phyloP scores from a whole-genome alignment of 805 yeast species.

The Gaillardinia entomophila region DNA sequence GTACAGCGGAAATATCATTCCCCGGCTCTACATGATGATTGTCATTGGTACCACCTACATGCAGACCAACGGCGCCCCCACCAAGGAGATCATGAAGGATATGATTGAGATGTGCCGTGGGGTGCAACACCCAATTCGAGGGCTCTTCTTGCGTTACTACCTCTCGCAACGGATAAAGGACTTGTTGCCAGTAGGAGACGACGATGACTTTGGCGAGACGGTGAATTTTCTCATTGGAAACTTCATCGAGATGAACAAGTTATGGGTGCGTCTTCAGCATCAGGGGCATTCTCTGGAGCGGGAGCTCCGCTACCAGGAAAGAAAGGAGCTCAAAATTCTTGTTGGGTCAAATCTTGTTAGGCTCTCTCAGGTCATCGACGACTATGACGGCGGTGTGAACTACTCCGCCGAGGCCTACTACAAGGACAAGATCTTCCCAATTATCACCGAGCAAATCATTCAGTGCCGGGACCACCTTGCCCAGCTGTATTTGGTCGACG shows the following conservation, averaged over 20 bases:
- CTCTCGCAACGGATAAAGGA: conserved; percentile 78
- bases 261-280: conserved; percentile 95
- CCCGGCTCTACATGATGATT: conserved; percentile 89
- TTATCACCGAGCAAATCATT: conserved; percentile 79
- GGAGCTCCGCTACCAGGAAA: conserved; percentile 65
- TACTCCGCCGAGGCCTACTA: conserved; percentile 27
- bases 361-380: conserved; percentile 76
- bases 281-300: conserved; percentile 89
- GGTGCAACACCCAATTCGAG: conserved; percentile 91
- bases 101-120: conserved; percentile 98
- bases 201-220: conserved; percentile 51
- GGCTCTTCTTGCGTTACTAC: conserved; percentile 84
- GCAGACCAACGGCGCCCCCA: conserved; percentile 71
- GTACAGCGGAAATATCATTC: conserved; percentile 89
- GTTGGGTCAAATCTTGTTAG: conserved; percentile 92
- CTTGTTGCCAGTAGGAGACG: conserved; percentile 41
- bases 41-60: conserved; percentile 90
- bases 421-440: conserved; percentile 61
- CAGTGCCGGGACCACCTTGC: conserved; percentile 91
- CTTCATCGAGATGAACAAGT: conserved; percentile 94
- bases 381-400: conserved; percentile 44
- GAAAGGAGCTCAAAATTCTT: conserved; percentile 83
- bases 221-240: conserved; percentile 77
- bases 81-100: conserved; percentile 83
- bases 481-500: conserved; percentile 87